phyloP scores from a whole-genome alignment of 2,329 filamentous ascomycete species.

The Aspergillus ochraceoroseus region DNA sequence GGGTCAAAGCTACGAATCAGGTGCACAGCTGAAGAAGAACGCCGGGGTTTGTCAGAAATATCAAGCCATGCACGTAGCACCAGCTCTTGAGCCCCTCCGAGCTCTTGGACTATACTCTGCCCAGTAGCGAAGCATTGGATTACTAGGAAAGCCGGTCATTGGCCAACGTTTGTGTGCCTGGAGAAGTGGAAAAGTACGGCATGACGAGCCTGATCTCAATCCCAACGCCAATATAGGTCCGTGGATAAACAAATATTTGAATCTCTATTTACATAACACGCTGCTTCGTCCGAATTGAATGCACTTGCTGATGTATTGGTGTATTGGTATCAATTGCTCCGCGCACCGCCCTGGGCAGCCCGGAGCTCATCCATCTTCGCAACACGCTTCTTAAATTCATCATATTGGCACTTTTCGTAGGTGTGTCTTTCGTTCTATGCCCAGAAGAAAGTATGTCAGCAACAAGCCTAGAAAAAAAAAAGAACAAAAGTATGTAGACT shows the following conservation, averaged over 20 bases:
- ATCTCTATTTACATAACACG: slow-evolving; percentile 41
- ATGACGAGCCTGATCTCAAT: slow-evolving; percentile 19
- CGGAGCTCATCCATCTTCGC: slow-evolving; percentile 97
- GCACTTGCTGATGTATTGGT: slow-evolving; percentile 21
- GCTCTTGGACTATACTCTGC: not conserved
- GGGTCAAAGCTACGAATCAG: not conserved
- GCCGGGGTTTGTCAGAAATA: no score
- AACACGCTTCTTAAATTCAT: slow-evolving; percentile 96
- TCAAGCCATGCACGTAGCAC: no score
- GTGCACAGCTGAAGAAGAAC: not conserved
- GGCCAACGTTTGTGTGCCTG: not conserved
- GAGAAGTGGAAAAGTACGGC: slow-evolving; percentile 7
- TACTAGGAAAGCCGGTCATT: slow-evolving; percentile 3
- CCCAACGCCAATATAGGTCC: slow-evolving; percentile 36
- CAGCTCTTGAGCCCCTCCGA: not conserved
- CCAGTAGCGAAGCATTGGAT: not conserved
- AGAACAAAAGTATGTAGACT: not conserved
- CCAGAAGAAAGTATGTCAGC: slow-evolving; percentile 7
- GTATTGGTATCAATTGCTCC: slow-evolving; percentile 64
- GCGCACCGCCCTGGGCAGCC: slow-evolving; percentile 73
- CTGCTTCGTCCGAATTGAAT: slow-evolving; percentile 28
- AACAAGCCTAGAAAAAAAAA: not conserved
- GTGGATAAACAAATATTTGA: slow-evolving; percentile 34
- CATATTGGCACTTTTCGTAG: slow-evolving; percentile 99
- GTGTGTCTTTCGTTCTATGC: slow-evolving; percentile 87